These are phyloP conservation scores for Prosopis cineraria DNA, from an alignment of 306 rosid species.

Conservation along the genomic window DNA sequence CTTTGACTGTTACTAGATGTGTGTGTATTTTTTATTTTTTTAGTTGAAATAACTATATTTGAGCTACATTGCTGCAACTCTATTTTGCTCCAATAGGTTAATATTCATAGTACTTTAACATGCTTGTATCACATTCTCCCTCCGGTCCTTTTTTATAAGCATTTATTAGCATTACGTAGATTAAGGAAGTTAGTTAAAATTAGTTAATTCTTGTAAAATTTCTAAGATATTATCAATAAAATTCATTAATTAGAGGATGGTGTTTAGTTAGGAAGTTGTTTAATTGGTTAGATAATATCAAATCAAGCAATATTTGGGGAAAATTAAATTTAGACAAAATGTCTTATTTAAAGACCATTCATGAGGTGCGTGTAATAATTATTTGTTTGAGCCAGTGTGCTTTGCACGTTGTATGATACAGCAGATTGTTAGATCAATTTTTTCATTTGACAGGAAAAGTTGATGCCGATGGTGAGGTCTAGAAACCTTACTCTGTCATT, in stretches of 20 bases:
- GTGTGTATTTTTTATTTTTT: no score
- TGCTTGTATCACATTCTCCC: neutral
- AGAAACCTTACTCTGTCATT: constrained; percentile 85
- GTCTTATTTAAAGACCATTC: neutral
- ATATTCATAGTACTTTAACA: neutral
- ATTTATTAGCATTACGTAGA: neutral
- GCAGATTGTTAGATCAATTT: constrained; percentile 31
- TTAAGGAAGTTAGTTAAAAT: neutral
- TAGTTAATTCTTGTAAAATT: neutral
- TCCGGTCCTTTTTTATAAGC: neutral
- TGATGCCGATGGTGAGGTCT: constrained; percentile 79
- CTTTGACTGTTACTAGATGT: no score
- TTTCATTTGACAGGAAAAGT: constrained; percentile 74
- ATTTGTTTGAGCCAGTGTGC: constrained; percentile 12
- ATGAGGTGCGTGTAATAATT: constrained; percentile 11
- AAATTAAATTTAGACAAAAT: neutral
- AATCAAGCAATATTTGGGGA: neutral
- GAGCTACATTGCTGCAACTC: neutral
- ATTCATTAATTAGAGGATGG: no score
- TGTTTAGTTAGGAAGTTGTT: no score
- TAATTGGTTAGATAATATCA: neutral
- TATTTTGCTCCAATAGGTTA: neutral
- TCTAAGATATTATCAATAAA: neutral
- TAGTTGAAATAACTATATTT: no score
- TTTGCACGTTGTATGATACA: constrained; percentile 22